phyloP scores from a whole-genome alignment of 1,139 yeast species.

The Protomyces lactucae-debilis region DNA sequence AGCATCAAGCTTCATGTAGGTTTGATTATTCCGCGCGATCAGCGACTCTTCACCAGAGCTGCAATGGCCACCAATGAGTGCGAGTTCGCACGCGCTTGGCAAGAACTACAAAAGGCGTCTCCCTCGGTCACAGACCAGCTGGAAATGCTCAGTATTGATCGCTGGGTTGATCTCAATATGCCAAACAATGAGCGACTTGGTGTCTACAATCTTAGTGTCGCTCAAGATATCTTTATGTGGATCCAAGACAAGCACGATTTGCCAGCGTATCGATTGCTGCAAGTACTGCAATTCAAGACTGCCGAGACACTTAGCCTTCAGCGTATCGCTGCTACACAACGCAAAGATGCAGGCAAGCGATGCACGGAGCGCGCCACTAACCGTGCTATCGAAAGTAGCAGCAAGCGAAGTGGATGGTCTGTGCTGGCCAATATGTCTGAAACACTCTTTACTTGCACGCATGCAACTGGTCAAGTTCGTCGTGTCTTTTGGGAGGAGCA shows the following conservation, averaged over 20 bases:
- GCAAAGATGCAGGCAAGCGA: background rate
- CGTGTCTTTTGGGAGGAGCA: background rate
- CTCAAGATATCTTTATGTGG: background rate
- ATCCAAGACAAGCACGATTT: background rate
- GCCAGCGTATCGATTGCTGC: background rate
- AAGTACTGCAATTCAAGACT: background rate
- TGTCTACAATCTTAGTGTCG: background rate
- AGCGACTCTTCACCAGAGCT: background rate
- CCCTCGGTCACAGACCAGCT: background rate
- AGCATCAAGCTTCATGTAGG: background rate
- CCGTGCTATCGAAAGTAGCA: background rate
- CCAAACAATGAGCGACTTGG: background rate
- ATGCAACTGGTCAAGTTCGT: background rate
- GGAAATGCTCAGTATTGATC: background rate
- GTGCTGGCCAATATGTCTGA: background rate
- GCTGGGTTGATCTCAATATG: background rate
- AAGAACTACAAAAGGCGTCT: background rate
- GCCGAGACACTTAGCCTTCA: background rate
- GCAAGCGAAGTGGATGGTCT: background rate
- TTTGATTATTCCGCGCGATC: background rate
- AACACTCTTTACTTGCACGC: background rate
- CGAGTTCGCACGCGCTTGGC: background rate
- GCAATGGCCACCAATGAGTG: background rate
- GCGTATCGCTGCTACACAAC: background rate
- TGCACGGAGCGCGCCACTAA: background rate